Percentiles rank a stretch among this genome's conserved stretches.
phyloP scores from a whole-genome alignment of 164 flowering plant species.

The Tetracentron sinense region DNA sequence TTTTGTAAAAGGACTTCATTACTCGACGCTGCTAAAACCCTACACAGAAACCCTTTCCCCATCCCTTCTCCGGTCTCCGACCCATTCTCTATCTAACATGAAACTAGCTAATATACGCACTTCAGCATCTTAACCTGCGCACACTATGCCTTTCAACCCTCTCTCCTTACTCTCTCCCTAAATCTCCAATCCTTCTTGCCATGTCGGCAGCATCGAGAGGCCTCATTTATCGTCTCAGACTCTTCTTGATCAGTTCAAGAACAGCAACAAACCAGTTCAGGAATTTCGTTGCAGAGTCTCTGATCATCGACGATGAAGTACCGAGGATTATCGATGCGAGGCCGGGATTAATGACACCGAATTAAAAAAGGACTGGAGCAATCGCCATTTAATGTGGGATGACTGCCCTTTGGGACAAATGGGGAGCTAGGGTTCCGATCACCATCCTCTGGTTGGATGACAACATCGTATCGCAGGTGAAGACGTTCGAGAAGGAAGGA shows the following conservation, averaged over 20 bases:
- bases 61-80: background rate
- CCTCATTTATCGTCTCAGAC: slow-evolving; percentile 50
- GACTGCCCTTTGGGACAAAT: slow-evolving; percentile 92
- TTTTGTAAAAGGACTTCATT: too few relatives aligned
- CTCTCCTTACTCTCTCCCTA: background rate
- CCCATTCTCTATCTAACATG: background rate
- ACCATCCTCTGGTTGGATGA: slow-evolving; percentile 83
- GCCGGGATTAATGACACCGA: slow-evolving; percentile 53
- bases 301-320: slow-evolving; percentile 10
- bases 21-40: slow-evolving; percentile 16
- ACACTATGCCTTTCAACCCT: background rate
- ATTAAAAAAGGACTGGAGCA: slow-evolving; percentile 72
- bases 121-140: background rate
- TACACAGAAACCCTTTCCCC: slow-evolving; percentile 4
- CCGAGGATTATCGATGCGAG: slow-evolving; percentile 41
- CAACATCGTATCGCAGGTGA: slow-evolving; percentile 84
- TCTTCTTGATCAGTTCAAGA: slow-evolving; percentile 22
- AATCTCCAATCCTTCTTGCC: background rate
- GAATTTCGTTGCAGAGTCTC: slow-evolving; percentile 31
- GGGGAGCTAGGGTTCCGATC: slow-evolving; percentile 87
- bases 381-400: slow-evolving; percentile 92
- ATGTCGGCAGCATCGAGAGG: slow-evolving; percentile 72
- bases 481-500: slow-evolving; percentile 85
- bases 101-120: background rate
- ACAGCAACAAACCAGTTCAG: slow-evolving; percentile 22